phyloP scores from a whole-genome alignment of 2,329 filamentous ascomycete species.

The Fusarium sp. region DNA sequence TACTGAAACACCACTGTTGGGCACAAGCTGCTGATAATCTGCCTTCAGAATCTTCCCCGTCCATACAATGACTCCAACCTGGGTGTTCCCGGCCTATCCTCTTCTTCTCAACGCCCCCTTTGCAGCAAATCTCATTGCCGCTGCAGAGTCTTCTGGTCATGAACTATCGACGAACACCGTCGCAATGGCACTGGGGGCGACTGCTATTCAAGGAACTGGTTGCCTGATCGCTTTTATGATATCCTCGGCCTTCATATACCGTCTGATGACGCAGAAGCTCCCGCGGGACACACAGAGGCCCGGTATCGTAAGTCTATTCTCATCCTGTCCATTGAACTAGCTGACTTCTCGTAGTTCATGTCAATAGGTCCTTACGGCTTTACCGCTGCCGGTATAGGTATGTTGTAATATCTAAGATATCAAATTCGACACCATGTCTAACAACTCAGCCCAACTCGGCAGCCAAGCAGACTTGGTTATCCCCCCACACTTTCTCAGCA shows the following conservation, averaged over 20 bases:
- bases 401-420: not conserved
- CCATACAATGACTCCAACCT: slow-evolving; percentile 86
- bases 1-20: not conserved
- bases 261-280: slow-evolving; percentile 89
- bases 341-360: slow-evolving; percentile 70
- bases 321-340: no score
- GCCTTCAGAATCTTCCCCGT: slow-evolving; percentile 69
- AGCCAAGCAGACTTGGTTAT: slow-evolving; percentile 59
- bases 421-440: slow-evolving; percentile 1
- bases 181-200: slow-evolving; percentile 63
- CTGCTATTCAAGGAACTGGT: slow-evolving; percentile 67
- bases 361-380: slow-evolving; percentile 81
- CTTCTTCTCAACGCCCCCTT: slow-evolving; percentile 82
- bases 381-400: slow-evolving; percentile 61
- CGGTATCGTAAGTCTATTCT: slow-evolving; percentile 68
- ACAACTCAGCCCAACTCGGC: slow-evolving; percentile 59
- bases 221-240: slow-evolving; percentile 79
- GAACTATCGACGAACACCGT: slow-evolving; percentile 55
- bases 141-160: slow-evolving; percentile 50
- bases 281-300: slow-evolving; percentile 81
- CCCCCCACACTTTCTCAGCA: slow-evolving; percentile 58
- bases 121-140: slow-evolving; percentile 69
- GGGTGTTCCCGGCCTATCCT: slow-evolving; percentile 90
- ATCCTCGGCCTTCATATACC: slow-evolving; percentile 85
- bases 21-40: not conserved